These are phyloP conservation scores for Pichia nakasei DNA, from an alignment of 805 yeast genomes.

Conservation along the genomic window DNA sequence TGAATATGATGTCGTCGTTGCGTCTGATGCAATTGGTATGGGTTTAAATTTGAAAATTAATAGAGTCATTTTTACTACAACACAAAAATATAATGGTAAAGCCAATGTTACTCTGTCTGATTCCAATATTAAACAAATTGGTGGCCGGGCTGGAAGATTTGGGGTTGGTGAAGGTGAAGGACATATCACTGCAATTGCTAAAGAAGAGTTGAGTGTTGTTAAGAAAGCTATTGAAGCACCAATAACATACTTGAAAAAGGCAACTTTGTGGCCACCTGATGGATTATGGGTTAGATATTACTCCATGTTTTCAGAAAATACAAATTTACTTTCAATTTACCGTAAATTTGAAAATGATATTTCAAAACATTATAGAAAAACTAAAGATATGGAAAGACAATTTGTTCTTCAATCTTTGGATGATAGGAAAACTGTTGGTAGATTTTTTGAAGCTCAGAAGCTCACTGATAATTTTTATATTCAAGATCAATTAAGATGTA, in stretches of 20 bases:
- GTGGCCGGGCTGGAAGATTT: conserved; percentile 92
- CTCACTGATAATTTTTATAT: conserved; percentile 21
- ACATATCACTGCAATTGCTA: conserved; percentile 45
- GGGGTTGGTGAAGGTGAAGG: conserved; percentile 32
- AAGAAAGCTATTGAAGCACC: conserved; percentile 40
- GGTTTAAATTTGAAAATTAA: conserved; percentile 83
- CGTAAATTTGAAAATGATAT: conserved; percentile 37
- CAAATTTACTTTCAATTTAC: conserved; percentile 39
- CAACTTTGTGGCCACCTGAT: conserved; percentile 76
- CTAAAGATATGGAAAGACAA: conserved; percentile 11
- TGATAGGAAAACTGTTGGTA: conserved; percentile 18
- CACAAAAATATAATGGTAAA: conserved; percentile 63
- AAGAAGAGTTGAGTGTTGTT: conserved; percentile 37
- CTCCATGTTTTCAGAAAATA: conserved; percentile 47
- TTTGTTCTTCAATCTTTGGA: conserved; percentile 23
- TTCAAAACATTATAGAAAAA: conserved; percentile 14
- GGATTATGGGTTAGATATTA: conserved; percentile 59
- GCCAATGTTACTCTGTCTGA: conserved; percentile 38
- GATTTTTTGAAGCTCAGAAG: conserved; percentile 20
- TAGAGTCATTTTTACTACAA: conserved; percentile 65
- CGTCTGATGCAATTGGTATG: conserved; percentile 98
- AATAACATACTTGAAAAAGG: conserved; percentile 44
- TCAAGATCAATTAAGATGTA: conserved; percentile 29
- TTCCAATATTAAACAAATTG: conserved; percentile 82
- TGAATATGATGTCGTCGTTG: conserved; percentile 72